Conservation (phyloP, 495 filamentous ascomycete genomes). For the Talaromyces thailandensis region DNA sequence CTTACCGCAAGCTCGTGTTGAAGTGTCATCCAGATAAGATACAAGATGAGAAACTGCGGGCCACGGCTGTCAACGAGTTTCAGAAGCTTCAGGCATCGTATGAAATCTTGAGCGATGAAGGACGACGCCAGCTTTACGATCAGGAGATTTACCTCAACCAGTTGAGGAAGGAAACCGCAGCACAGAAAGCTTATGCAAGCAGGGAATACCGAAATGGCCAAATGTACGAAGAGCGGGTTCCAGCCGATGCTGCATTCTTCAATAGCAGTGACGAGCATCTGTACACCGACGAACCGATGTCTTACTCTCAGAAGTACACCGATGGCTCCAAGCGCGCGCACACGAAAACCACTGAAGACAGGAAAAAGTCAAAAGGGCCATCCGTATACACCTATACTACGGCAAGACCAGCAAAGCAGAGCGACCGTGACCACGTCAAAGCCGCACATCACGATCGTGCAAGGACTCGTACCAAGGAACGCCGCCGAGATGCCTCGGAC, state of each 20-base stretch:
- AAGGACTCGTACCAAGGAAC: conserved; percentile 44
- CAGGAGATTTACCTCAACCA: conserved; percentile 58
- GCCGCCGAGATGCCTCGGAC: conserved; percentile 34
- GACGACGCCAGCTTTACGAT: conserved; percentile 65
- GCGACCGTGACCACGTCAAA: conserved; percentile 22
- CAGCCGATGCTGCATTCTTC: conserved; percentile 21
- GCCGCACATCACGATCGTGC: conserved; percentile 23
- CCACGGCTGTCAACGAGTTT: conserved; percentile 72
- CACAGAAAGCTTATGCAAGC: conserved; percentile 24
- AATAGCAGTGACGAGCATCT: conserved; percentile 7
- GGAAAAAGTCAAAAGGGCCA: conserved; percentile 24
- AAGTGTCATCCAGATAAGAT: conserved; percentile 96
- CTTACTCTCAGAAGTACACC: conserved; percentile 32
- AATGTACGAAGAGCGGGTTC: conserved; percentile 38
- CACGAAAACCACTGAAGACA: conserved; percentile 23
- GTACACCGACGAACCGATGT: conserved; percentile 27
- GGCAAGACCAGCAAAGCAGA: conserved; percentile 18
- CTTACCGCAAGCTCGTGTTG: conserved; percentile 86
- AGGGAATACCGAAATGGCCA: conserved; percentile 38
- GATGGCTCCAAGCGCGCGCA: conserved; percentile 30
- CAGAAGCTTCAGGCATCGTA: conserved; percentile 91
- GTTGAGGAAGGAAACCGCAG: conserved; percentile 42
- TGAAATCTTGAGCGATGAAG: conserved; percentile 78
- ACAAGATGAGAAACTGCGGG: conserved; percentile 59
- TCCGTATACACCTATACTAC: conserved; percentile 13